Evolutionary conservation across 2,329 filamentous ascomycete genomes (phyloP).

Genomic region (Plenodomus tracheiphilus): DNA sequence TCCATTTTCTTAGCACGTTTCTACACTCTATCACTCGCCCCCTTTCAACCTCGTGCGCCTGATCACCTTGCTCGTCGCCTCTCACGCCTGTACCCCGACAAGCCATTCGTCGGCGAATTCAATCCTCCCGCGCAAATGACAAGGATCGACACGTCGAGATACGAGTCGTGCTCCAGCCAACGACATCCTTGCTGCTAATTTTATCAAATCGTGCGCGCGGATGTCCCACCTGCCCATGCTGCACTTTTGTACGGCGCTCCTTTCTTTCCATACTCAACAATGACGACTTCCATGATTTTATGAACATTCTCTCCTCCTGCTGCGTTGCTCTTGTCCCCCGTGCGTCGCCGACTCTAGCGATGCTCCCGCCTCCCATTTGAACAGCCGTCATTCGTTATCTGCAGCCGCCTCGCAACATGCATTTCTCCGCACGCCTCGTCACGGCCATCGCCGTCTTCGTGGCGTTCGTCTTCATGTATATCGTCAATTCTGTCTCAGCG

Average conservation of each 20-base stretch:
- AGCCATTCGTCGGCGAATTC: neutral
- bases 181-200: constrained; percentile 9
- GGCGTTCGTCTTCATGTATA: constrained; percentile 25
- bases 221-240: constrained; percentile 2
- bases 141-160: neutral
- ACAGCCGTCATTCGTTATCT: neutral
- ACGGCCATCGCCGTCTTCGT: constrained; percentile 21
- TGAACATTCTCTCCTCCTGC: constrained; percentile 3
- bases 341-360: neutral
- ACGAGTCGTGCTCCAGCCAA: neutral
- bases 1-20: neutral
- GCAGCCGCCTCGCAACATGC: constrained; percentile 18
- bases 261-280: constrained; percentile 8
- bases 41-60: too few relatives aligned
- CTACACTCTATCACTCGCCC: too few relatives aligned
- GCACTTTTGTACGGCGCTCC: constrained; percentile 2
- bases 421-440: constrained; percentile 25
- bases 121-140: neutral
- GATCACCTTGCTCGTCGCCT: neutral
- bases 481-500: constrained; percentile 27
- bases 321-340: neutral
- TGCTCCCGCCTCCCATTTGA: constrained; percentile 1
- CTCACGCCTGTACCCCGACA: neutral
- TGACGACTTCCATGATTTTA: constrained; percentile 9
- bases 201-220: constrained; percentile 7